These are phyloP conservation scores for Phalaenopsis aphrodite DNA, from an alignment of 106 monocot genomes.

Conservation along the genomic window DNA sequence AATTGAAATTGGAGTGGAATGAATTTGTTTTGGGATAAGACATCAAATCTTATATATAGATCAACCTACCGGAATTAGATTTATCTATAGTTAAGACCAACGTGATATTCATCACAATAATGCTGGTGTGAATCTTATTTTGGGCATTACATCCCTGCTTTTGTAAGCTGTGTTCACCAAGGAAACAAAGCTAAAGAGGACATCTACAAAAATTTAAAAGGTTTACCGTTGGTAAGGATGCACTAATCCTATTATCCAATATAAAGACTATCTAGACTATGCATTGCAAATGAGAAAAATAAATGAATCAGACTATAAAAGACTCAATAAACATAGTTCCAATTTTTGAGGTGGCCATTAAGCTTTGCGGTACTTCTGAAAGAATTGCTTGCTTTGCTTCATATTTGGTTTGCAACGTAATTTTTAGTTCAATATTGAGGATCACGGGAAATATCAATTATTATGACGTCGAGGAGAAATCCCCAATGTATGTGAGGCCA, in stretches of 20 bases:
- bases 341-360: slow-evolving; percentile 62
- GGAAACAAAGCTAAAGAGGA: slow-evolving; percentile 81
- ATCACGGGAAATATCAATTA: slow-evolving; percentile 44
- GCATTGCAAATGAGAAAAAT: slow-evolving; percentile 67
- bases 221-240: slow-evolving; percentile 91
- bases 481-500: no score
- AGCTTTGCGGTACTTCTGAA: slow-evolving; percentile 44
- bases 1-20: slow-evolving; percentile 63
- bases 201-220: slow-evolving; percentile 85
- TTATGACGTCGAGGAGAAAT: slow-evolving; percentile 79
- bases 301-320: slow-evolving; percentile 44
- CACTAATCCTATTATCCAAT: slow-evolving; percentile 90
- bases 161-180: slow-evolving; percentile 65
- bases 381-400: slow-evolving; percentile 31
- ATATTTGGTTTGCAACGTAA: slow-evolving; percentile 40
- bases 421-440: slow-evolving; percentile 40
- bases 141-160: slow-evolving; percentile 89
- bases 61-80: slow-evolving; percentile 88
- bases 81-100: slow-evolving; percentile 60
- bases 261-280: slow-evolving; percentile 85
- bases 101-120: slow-evolving; percentile 66
- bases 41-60: slow-evolving; percentile 73
- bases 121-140: slow-evolving; percentile 70
- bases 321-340: slow-evolving; percentile 53
- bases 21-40: slow-evolving; percentile 80